Evolutionary conservation across 2,329 filamentous ascomycete species (phyloP), one percentile per base, ranked within the genome.

Genomic region (Aphanocladium album): DNA sequence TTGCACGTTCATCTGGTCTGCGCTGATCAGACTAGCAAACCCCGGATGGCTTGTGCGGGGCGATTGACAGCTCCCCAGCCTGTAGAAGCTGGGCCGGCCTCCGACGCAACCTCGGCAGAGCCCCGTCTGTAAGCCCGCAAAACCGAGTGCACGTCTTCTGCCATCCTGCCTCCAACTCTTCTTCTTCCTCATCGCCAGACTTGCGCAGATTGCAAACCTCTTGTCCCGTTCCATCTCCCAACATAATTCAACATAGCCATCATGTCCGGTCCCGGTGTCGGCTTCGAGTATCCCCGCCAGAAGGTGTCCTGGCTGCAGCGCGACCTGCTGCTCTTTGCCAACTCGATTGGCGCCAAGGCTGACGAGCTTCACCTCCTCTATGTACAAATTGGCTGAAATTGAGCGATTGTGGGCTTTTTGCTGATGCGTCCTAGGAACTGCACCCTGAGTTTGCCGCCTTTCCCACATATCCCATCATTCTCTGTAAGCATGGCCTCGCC

Each of bases 311-410:
- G 92, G 93, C 76, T 90, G 68, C 92, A 93, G 83, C 86, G 93
- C 66, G 93, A 97, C 80, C 85, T 88, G 39, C 81, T 97, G 63
- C 86, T 98, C 63, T 97, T 97, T 74, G 92, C 93, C 67, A 89
- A 89, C 75, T 93, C 89, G 77, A 93, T 97, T 73, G 93, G 93
- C 60, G 87, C 83, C 71, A 93, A 85, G 14, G 82, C 83, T n/a
- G 87, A 96, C 68, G 93, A 97, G 80, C 85, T 96, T 70, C 91
- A 96, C 72, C 96, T 93, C 72, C 87, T 96, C 77, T 97, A 92
- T 69, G 91, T 95, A 81, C 62, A 83, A 33, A 45, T 17, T 52
- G 49, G 23, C 71, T 41, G 21, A 39, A n/a, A 25, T 16, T 3
- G 12, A 6, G 46, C 35, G 1, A 2, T 14, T 5, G 8, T 19